A percentile compares a stretch with the other conserved stretches of the same genome.
These are phyloP conservation scores for Periconia sp. DNA, from an alignment of 2,329 filamentous ascomycete species.

Conservation along the genomic window DNA sequence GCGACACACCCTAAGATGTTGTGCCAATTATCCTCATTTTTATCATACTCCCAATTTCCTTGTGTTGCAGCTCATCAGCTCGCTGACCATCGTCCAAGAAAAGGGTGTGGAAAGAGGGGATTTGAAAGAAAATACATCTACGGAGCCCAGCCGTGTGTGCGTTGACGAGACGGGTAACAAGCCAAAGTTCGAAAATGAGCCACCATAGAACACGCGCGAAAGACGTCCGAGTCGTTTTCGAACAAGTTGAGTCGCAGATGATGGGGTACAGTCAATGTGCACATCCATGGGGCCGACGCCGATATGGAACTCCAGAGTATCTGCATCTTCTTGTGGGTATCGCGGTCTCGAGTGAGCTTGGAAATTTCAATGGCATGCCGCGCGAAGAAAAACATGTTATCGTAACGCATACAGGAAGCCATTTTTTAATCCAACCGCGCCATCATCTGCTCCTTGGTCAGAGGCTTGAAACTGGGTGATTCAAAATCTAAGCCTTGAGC, in stretches of 20 bases:
- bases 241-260: conserved; percentile 41
- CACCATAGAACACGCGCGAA: conserved; percentile 34
- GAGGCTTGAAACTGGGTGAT: conserved; percentile 74
- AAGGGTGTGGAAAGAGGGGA: conserved; percentile 7
- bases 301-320: conserved; percentile 37
- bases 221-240: conserved; percentile 42
- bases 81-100: conserved; percentile 25
- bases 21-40: conserved; percentile 33
- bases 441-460: conserved; percentile 96
- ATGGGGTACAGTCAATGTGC: conserved; percentile 37
- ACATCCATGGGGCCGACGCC: conserved; percentile 38
- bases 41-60: conserved; percentile 29
- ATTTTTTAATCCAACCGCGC: conserved; percentile 81
- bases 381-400: conserved; percentile 43
- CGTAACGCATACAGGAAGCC: conserved; percentile 39
- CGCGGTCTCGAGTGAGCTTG: conserved; percentile 28
- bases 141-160: conserved; percentile 27
- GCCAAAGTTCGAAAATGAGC: conserved; percentile 32
- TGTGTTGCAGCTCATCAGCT: conserved; percentile 32
- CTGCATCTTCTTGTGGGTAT: conserved; percentile 35
- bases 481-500: conserved; percentile 87
- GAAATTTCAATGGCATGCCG: conserved; percentile 38
- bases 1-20: conserved; percentile 32
- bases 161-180: conserved; percentile 28
- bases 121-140: conserved; percentile 37